phyloP scores from a whole-genome alignment of 2,329 filamentous ascomycete genomes.

The Claviceps sp. region DNA sequence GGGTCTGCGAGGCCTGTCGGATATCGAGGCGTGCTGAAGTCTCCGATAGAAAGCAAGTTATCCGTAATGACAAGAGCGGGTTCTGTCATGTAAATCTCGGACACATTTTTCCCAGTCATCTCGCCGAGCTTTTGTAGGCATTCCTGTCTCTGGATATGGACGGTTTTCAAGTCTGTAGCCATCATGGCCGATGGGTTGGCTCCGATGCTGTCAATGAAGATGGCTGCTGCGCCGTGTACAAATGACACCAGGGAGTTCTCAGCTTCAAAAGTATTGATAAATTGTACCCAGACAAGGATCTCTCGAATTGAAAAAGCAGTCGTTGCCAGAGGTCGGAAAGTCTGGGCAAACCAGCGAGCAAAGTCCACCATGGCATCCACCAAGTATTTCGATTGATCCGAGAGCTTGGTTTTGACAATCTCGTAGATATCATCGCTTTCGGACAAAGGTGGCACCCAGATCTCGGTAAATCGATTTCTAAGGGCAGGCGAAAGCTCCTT shows the following conservation, averaged over 20 bases:
- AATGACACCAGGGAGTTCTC: slow-evolving; percentile 32
- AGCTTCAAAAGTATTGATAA: slow-evolving; percentile 57
- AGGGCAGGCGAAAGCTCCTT: slow-evolving; percentile 91
- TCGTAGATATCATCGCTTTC: slow-evolving; percentile 75
- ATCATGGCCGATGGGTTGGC: slow-evolving; percentile 87
- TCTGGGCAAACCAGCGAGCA: slow-evolving; percentile 80
- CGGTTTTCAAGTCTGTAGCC: slow-evolving; percentile 53
- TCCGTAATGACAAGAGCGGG: slow-evolving; percentile 44
- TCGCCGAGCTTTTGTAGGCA: slow-evolving; percentile 62
- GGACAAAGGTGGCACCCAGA: slow-evolving; percentile 87
- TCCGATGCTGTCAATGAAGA: slow-evolving; percentile 89
- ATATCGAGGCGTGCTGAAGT: slow-evolving; percentile 50
- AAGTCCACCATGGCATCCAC: slow-evolving; percentile 68
- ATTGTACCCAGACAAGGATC: slow-evolving; percentile 84
- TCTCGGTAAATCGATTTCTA: slow-evolving; percentile 94
- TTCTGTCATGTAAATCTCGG: slow-evolving; percentile 48
- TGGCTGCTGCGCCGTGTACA: slow-evolving; percentile 83
- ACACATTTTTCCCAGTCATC: slow-evolving; percentile 50
- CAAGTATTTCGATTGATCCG: slow-evolving; percentile 37
- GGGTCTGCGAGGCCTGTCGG: slow-evolving; percentile 25
- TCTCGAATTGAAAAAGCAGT: slow-evolving; percentile 83
- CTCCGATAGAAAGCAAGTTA: slow-evolving; percentile 49
- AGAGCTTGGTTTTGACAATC: slow-evolving; percentile 69
- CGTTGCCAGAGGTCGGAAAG: slow-evolving; percentile 61
- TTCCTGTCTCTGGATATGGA: slow-evolving; percentile 55